phyloP scores from a whole-genome alignment of 225 moss, liverwort and hornwort species.

The Antitrichia curtipendula region DNA sequence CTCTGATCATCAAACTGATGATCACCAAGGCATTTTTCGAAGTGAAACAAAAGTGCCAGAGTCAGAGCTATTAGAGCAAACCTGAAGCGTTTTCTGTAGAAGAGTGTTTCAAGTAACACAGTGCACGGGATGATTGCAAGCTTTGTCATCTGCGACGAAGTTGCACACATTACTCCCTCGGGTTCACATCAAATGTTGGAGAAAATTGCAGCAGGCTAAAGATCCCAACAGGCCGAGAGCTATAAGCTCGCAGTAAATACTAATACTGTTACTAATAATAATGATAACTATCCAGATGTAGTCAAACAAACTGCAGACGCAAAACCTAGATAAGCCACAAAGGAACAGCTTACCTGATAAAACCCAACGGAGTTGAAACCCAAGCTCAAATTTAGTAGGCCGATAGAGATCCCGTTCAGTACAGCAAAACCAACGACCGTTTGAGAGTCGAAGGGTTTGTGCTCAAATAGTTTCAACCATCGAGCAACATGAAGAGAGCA shows the following conservation, averaged over 20 bases:
- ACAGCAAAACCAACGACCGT: conserved; percentile 49
- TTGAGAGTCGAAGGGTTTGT: conserved; percentile 46
- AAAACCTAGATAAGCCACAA: not conserved
- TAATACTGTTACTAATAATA: not conserved
- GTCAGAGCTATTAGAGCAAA: conserved; percentile 1
- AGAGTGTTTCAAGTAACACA: conserved; percentile 78
- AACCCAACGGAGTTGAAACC: conserved; percentile 99
- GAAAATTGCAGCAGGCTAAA: not conserved
- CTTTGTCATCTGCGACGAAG: conserved; percentile 63
- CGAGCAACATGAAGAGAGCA: conserved; percentile 49
- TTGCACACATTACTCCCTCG: conserved; percentile 7
- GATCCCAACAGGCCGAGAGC: not conserved
- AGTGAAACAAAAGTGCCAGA: not conserved
- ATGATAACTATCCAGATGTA: not conserved
- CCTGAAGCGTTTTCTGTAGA: conserved; percentile 84
- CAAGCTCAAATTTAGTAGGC: conserved; percentile 85
- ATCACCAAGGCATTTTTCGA: not conserved
- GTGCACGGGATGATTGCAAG: conserved; percentile 96
- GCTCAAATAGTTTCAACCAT: conserved; percentile 46
- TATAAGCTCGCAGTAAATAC: not conserved
- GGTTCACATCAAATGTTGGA: not conserved
- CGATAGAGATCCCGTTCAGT: conserved; percentile 69
- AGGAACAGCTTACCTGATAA: conserved; percentile 58
- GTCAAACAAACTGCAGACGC: not conserved
- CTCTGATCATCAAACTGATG: not conserved